Evolutionary conservation across 192 early-diverging fungal species (phyloP).

Genomic region (Linnemannia schmuckeri): DNA sequence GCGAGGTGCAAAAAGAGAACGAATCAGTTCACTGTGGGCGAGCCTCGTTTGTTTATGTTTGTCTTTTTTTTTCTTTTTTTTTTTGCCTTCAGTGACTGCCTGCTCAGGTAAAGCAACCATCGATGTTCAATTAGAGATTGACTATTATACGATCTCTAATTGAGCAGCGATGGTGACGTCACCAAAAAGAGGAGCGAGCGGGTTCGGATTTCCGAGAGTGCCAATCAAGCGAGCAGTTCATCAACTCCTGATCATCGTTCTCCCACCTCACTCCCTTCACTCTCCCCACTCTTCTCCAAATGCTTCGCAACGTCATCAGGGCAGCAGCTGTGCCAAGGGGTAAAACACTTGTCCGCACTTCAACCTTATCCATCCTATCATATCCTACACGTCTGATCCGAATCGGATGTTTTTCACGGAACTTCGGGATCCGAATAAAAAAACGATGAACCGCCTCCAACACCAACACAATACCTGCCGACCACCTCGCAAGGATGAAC

Average conservation of each 20-base stretch:
- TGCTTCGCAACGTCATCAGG: conserved; percentile 53
- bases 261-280: conserved; percentile 8
- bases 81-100: background rate
- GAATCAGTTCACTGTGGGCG: background rate
- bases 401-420: conserved; percentile 8
- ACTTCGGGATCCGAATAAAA: conserved; percentile 15
- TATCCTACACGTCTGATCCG: conserved; percentile 7
- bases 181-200: background rate
- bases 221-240: conserved; percentile 5
- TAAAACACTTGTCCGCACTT: conserved; percentile 16
- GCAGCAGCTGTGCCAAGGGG: conserved; percentile 57
- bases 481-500: background rate
- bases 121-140: background rate
- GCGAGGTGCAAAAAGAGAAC: conserved; percentile 1
- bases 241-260: conserved; percentile 14
- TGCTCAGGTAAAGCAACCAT: background rate
- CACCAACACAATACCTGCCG: background rate
- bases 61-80: conserved; percentile 10
- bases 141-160: background rate
- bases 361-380: background rate
- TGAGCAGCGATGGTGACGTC: background rate
- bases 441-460: background rate
- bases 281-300: conserved; percentile 22
- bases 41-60: conserved; percentile 2
- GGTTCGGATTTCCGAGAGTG: conserved; percentile 30